Evolutionary conservation across 2,329 filamentous ascomycete species (phyloP).

Genomic region (Arthrobotrys musiformis): DNA sequence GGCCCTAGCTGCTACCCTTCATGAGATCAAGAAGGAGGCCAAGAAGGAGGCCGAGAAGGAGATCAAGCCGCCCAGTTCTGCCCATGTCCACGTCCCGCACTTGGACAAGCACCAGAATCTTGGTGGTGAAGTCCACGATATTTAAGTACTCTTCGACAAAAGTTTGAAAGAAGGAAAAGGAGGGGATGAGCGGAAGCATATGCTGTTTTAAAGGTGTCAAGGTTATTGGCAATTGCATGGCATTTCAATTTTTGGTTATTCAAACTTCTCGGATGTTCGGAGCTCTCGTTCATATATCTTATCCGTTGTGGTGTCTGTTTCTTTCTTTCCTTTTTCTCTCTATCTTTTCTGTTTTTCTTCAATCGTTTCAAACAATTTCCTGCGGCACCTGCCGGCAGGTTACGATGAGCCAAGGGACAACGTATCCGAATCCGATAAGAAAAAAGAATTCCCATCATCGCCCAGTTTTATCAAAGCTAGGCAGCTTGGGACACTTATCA

Average conservation of each 20-base stretch:
- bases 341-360: neutral
- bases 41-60: conserved; percentile 45
- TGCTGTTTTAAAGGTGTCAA: conserved; percentile 14
- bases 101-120: conserved; percentile 49
- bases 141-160: neutral
- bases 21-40: conserved; percentile 42
- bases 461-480: neutral
- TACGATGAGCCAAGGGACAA: conserved; percentile 16
- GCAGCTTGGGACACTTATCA: conserved; percentile 6
- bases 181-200: conserved; percentile 2
- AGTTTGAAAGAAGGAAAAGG: neutral
- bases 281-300: conserved; percentile 4
- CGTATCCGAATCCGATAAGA: conserved; percentile 23
- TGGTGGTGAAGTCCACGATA: conserved; percentile 47
- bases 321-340: no score
- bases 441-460: neutral
- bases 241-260: conserved; percentile 1
- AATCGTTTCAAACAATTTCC: neutral
- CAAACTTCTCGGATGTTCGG: neutral
- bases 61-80: conserved; percentile 30
- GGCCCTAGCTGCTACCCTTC: conserved; percentile 2
- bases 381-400: conserved; percentile 4
- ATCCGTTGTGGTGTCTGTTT: no score
- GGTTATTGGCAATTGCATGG: conserved; percentile 21
- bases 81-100: conserved; percentile 45